Conservation (phyloP, 495 filamentous ascomycete species). For the Aspergillus funiculosus region DNA sequence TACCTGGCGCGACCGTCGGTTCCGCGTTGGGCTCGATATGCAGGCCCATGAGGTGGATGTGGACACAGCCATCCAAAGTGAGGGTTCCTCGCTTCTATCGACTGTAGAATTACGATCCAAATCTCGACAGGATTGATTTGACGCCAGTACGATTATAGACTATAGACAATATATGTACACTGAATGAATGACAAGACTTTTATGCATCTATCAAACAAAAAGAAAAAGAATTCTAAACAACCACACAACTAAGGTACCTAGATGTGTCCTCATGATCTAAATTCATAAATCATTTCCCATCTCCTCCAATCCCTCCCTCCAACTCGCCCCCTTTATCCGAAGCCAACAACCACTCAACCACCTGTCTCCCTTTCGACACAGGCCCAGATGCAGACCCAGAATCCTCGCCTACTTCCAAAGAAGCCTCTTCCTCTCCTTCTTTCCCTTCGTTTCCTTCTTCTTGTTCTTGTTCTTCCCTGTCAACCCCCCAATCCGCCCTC, state of each 20-base stretch:
- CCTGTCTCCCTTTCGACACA: conserved; percentile 36
- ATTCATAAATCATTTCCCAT: conserved; percentile 16
- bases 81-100: conserved; percentile 13
- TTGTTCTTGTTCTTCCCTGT: neutral
- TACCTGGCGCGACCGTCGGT: conserved; percentile 76
- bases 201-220: conserved; percentile 5
- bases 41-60: conserved; percentile 54
- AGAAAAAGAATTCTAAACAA: conserved; percentile 11
- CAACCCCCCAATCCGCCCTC: conserved; percentile 45
- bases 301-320: conserved; percentile 28
- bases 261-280: no score
- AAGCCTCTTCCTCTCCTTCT: neutral
- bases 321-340: conserved; percentile 36
- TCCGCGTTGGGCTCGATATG: conserved; percentile 78
- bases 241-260: conserved; percentile 1
- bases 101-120: conserved; percentile 13
- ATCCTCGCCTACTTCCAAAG: no score
- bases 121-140: conserved; percentile 26
- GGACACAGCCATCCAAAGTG: conserved; percentile 4
- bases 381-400: conserved; percentile 19
- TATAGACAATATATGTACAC: conserved; percentile 15
- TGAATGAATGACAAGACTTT: conserved; percentile 1
- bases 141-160: neutral
- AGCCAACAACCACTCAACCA: conserved; percentile 45
- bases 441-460: conserved; percentile 23